These are phyloP conservation scores for Gomphus bonarii DNA, from an alignment of 1,284 basidiomycete species.

Conservation along the genomic window DNA sequence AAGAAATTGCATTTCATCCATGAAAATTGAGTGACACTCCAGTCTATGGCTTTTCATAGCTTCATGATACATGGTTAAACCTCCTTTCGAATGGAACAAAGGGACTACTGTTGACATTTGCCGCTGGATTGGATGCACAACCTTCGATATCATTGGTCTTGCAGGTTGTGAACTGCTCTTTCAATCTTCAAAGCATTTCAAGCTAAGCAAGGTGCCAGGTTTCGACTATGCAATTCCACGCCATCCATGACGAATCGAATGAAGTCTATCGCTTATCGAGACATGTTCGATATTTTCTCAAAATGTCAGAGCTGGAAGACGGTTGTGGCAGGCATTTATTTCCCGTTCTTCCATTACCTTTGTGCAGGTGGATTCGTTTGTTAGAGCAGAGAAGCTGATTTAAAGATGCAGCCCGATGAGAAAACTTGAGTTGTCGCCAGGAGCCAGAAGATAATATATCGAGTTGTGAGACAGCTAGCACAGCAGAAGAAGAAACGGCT, in stretches of 20 bases:
- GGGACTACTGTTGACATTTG: conserved; percentile 46
- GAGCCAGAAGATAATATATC: conserved; percentile 51
- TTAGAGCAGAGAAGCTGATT: conserved; percentile 1
- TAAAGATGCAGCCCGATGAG: conserved; percentile 40
- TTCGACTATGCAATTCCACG: conserved; percentile 74
- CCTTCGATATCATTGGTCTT: conserved; percentile 73
- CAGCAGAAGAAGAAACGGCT: conserved; percentile 59
- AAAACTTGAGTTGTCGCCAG: conserved; percentile 37
- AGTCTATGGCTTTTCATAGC: conserved; percentile 9
- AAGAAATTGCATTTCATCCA: conserved; percentile 16
- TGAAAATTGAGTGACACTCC: not conserved
- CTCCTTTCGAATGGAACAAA: conserved; percentile 5
- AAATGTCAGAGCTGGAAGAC: conserved; percentile 38
- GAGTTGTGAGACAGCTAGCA: conserved; percentile 58
- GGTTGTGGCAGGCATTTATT: conserved; percentile 45
- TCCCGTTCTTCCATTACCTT: conserved; percentile 44
- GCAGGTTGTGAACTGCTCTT: conserved; percentile 37
- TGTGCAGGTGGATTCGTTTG: conserved; percentile 35
- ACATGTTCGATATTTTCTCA: conserved; percentile 69
- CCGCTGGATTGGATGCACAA: conserved; percentile 65
- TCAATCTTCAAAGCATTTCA: not conserved
- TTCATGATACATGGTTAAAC: conserved; percentile 15
- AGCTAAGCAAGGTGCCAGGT: conserved; percentile 28
- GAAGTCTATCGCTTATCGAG: conserved; percentile 70
- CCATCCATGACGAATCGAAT: conserved; percentile 64